These are phyloP conservation scores for Gracilaria gracilis DNA, from an alignment of 23 red algal species.

Conservation along the genomic window DNA sequence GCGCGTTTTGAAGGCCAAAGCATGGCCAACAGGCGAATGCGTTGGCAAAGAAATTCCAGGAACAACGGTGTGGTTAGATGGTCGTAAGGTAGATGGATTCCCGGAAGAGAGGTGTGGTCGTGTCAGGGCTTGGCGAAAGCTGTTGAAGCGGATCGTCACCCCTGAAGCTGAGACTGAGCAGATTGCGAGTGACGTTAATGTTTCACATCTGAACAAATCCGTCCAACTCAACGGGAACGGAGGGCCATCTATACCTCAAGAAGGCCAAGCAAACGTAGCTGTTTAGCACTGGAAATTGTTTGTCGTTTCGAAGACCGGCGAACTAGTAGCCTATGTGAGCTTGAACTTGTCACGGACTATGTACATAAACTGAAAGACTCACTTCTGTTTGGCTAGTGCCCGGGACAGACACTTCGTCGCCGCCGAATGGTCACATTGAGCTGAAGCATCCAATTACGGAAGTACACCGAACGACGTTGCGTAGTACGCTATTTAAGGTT, in stretches of 20 bases:
- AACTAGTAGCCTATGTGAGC: neutral
- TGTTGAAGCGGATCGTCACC: conserved; percentile 45
- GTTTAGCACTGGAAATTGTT: neutral
- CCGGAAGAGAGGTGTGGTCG: conserved; percentile 49
- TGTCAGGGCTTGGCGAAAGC: conserved; percentile 49
- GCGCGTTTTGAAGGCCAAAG: conserved; percentile 60
- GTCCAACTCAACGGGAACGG: neutral
- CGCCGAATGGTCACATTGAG: neutral
- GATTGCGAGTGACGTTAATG: neutral
- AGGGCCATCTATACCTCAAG: neutral
- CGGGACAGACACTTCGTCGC: too few species aligned
- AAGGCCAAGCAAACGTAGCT: neutral
- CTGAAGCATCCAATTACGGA: neutral
- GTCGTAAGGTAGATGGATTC: conserved; percentile 56
- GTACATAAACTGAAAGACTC: neutral
- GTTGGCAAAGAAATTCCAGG: conserved; percentile 61
- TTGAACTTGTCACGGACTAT: neutral
- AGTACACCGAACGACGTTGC: too few species aligned
- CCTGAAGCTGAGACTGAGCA: neutral
- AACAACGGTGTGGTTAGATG: conserved; percentile 70
- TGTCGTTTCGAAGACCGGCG: neutral
- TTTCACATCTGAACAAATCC: neutral
- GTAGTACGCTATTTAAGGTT: too few species aligned
- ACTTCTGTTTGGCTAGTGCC: neutral
- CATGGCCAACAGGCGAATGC: conserved; percentile 63